Evolutionary conservation across 306 rosid genomes (phyloP).

Genomic region (Mucuna pruriens): DNA sequence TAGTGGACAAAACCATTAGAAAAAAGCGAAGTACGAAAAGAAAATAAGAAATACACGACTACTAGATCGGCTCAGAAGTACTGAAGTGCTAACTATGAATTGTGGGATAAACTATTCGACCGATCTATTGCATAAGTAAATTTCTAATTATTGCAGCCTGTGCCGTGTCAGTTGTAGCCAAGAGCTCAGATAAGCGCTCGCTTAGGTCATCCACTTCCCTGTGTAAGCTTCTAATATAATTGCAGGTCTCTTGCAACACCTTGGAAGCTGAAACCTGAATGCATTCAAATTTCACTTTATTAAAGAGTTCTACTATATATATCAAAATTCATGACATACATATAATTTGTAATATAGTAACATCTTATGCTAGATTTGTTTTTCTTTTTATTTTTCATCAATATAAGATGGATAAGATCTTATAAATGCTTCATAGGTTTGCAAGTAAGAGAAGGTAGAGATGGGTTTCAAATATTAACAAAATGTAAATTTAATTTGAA

Average conservation of each 20-base stretch:
- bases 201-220: slow-evolving; percentile 92
- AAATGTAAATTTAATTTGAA: background rate
- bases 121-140: slow-evolving; percentile 67
- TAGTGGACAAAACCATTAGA: slow-evolving; percentile 3
- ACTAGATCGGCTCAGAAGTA: slow-evolving; percentile 2
- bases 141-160: slow-evolving; percentile 93
- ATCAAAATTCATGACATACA: background rate
- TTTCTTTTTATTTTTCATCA: background rate
- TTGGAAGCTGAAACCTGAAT: slow-evolving; percentile 72
- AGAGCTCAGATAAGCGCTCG: slow-evolving; percentile 79
- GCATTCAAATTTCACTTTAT: background rate
- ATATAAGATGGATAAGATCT: background rate
- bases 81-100: slow-evolving; percentile 24
- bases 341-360: background rate
- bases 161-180: slow-evolving; percentile 81
- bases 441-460: background rate
- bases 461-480: background rate
- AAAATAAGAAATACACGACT: slow-evolving; percentile 24
- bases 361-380: background rate
- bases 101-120: background rate
- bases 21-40: slow-evolving; percentile 28
- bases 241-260: slow-evolving; percentile 90
- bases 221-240: slow-evolving; percentile 79
- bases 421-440: background rate
- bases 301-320: background rate